Conservation (phyloP, 2,329 filamentous ascomycete genomes). For the Xylariaceae sp. region DNA sequence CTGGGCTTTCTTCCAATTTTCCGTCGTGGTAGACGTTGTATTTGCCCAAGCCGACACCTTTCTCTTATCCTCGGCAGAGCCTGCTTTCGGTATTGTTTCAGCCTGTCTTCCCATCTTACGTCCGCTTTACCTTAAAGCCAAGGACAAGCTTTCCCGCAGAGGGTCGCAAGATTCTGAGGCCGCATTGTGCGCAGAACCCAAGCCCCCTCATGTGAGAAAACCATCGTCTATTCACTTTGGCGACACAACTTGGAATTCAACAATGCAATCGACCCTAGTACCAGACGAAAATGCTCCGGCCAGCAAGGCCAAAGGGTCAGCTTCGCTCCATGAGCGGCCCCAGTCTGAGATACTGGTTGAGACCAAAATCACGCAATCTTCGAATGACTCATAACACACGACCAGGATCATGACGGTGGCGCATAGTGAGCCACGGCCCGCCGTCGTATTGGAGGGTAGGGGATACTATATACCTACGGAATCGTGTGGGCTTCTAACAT, state of each 20-base stretch:
- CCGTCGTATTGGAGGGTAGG: too few relatives aligned
- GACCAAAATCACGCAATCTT: constrained; percentile 21
- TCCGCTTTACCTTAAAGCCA: constrained; percentile 29
- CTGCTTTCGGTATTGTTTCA: constrained; percentile 34
- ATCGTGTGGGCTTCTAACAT: too few relatives aligned
- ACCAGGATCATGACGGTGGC: constrained; percentile 4
- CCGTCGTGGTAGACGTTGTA: constrained; percentile 23
- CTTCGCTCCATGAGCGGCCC: constrained; percentile 13
- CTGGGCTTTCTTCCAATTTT: constrained; percentile 24
- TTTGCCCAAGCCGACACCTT: constrained; percentile 30
- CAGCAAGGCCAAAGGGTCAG: constrained; percentile 18
- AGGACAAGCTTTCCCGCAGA: constrained; percentile 16
- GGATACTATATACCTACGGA: too few relatives aligned
- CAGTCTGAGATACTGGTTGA: constrained; percentile 21
- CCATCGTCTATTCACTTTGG: constrained; percentile 21
- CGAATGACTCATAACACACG: neutral
- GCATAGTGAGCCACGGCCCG: constrained; percentile 1
- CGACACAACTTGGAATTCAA: constrained; percentile 14
- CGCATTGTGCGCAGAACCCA: constrained; percentile 18
- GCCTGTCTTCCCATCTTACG: constrained; percentile 34
- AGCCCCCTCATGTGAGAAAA: constrained; percentile 18
- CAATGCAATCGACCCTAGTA: neutral
- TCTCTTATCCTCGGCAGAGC: constrained; percentile 33
- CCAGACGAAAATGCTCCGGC: constrained; percentile 22
- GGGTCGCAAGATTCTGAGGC: constrained; percentile 3